Evolutionary conservation across 352 stramenopile species (phyloP).

Genomic region (Phytophthora boehmeriae): DNA sequence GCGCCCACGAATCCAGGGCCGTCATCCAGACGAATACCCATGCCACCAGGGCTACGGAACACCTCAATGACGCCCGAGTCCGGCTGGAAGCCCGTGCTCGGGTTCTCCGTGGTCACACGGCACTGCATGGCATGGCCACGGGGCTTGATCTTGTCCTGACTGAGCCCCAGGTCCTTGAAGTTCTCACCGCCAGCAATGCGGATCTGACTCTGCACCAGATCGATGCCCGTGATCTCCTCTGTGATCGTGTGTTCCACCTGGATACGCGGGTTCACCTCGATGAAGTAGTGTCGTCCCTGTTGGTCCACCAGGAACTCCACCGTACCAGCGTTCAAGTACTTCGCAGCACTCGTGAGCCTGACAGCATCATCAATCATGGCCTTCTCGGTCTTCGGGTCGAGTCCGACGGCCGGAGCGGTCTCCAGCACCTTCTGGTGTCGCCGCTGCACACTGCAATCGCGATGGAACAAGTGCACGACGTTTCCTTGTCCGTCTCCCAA

Average conservation of each 20-base stretch:
- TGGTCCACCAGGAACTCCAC: constrained; percentile 99
- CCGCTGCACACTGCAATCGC: constrained; percentile 98
- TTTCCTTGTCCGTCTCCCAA: constrained; percentile 95
- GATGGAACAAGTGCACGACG: constrained; percentile 95
- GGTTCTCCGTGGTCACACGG: constrained; percentile 96
- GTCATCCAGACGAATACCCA: constrained; percentile 97
- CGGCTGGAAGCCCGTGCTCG: constrained; percentile 94
- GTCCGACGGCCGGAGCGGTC: constrained; percentile 90
- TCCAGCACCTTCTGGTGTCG: constrained; percentile 99
- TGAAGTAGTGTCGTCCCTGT: constrained; percentile 94
- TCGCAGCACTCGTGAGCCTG: constrained; percentile 88
- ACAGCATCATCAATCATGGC: constrained; percentile 94
- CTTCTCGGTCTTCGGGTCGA: constrained; percentile 83
- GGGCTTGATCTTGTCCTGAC: constrained; percentile 93
- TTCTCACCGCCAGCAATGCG: constrained; percentile 92
- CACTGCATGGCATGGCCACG: constrained; percentile 97
- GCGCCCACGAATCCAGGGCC: constrained; percentile 95
- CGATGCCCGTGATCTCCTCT: constrained; percentile 93
- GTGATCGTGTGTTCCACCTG: constrained; percentile 96
- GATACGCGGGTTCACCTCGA: constrained; percentile 99
- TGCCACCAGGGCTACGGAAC: constrained; percentile 94
- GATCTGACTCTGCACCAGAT: constrained; percentile 98
- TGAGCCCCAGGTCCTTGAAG: constrained; percentile 93
- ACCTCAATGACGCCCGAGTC: constrained; percentile 97
- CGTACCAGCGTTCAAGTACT: constrained; percentile 97